phyloP scores from a whole-genome alignment of 441 rosid species.

The Corymbia calophylla region DNA sequence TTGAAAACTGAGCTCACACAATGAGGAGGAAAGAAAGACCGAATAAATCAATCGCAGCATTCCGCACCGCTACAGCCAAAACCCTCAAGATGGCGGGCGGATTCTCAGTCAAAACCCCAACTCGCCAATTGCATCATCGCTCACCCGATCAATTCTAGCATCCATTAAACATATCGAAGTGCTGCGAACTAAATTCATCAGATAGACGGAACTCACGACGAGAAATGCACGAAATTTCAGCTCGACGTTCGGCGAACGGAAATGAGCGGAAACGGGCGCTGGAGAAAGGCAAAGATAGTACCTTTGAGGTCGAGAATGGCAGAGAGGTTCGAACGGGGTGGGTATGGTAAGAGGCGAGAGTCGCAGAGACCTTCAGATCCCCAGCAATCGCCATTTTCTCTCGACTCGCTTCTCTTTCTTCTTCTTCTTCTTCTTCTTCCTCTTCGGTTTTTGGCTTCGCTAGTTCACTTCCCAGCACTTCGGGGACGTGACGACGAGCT shows the following conservation, averaged over 20 bases:
- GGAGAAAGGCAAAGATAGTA: background rate
- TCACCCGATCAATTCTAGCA: background rate
- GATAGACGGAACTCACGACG: background rate
- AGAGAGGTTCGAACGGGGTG: slow-evolving; percentile 37
- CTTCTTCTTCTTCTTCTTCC: background rate
- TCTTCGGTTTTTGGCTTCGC: background rate
- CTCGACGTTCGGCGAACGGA: background rate
- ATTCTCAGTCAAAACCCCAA: background rate
- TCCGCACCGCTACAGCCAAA: background rate
- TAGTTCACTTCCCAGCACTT: background rate
- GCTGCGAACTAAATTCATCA: background rate
- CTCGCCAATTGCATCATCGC: background rate
- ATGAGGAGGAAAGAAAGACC: background rate
- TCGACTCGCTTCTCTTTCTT: background rate
- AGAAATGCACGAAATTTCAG: background rate
- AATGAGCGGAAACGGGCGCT: background rate
- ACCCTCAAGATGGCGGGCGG: background rate
- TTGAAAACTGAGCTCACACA: background rate
- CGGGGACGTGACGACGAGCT: background rate
- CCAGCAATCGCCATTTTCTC: slow-evolving; percentile 63
- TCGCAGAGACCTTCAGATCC: slow-evolving; percentile 69
- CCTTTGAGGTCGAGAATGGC: slow-evolving; percentile 43
- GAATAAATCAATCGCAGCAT: background rate
- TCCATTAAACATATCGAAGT: background rate
- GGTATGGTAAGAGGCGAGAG: slow-evolving; percentile 40